Base-by-base conservation (phyloP, 257 asterid genomes). In the Ophiorrhiza pumila region DNA sequence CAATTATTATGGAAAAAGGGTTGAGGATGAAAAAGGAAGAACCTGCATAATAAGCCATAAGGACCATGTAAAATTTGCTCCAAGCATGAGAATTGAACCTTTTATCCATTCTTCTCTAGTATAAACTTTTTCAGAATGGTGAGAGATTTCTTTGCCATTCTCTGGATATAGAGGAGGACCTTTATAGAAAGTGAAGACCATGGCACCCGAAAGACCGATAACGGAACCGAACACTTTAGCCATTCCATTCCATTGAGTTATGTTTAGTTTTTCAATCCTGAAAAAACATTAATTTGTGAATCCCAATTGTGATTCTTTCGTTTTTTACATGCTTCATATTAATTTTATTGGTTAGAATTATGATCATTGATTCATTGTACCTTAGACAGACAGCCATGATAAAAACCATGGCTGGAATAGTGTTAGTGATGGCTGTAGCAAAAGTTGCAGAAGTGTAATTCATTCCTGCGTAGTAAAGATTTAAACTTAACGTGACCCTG, bases 371-470 rank as follows among this genome's bases (percentile, higher is more conserved):
- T 53, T 41, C 7, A 41, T 17, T 25, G 13, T 79, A 87, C 96
- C 96, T 86, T 13, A 82, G 74, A 69, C 81, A 68, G 39, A 90
- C 81, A 10, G 96, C 87, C 79, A 90, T 72, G 72, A 88, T 60
- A 42, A 87, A 90, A 32, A 85, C 89, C 70, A 87, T 47, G 1
- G 83, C 77, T 57, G 96, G 96, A 49, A 81, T 81, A 17, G 82
- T 73, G 71, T 85, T 88, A 7, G 82, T 71, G 32, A 77, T 76
- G 74, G 96, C 94, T 4, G 87, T 78, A 3, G 85, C 89, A 82
- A 83, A 82, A 46, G 94, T 90, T 4, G 96, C 94, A 5, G 96
- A 86, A 4, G 79, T 76, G 74, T 82, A 85, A 10, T 80, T 43
- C 57, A 87, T 35, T 35, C 84, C 90, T 23, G 66, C 74, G 10